Evolutionary conservation across 2,329 filamentous ascomycete genomes (phyloP), one percentile per base, ranked within the genome.

Genomic region (Shiraia sp.): DNA sequence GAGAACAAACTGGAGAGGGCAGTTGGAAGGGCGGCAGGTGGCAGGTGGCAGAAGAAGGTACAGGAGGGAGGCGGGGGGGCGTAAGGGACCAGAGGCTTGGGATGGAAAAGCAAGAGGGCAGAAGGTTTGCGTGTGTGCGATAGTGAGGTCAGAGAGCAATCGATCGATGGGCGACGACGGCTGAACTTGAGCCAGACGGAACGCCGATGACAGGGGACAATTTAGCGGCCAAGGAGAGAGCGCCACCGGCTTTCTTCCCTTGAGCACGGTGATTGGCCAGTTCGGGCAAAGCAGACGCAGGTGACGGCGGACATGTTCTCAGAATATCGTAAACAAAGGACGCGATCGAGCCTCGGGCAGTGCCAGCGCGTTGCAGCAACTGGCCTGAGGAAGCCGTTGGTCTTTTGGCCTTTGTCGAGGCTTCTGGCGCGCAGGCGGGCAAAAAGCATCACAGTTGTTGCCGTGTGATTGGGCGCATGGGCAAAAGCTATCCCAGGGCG

Each of bases 91-190:
- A 33, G 42, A 37, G 44, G 36, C 32, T 19, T 35, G 50, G 36
- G 40, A 40, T 32, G 40, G 34, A 29, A 45, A 29, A 40, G n/a
- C 28, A 30, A 40, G 41, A 39, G 36, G 32, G 34, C 41, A 42
- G 32, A 45, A 40, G 42, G 41, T 22, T 22, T 22, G 36, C 19
- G 40, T 42, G 28, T 36, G 19, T 36, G 41, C 43, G 33, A 30
- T 36, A 27, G 51, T 55, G 57, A 57, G 55, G 51, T 55, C 51
- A 60, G 53, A 56, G 53, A 22, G 19, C 19, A 45, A 34, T 33
- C 28, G 56, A 59, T 57, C 53, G 53, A 54, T 53, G 46, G 40
- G 34, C 43, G 47, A 43, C 44, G 42, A 45, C 36, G 33, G 35
- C 42, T 32, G 40, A 43, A 26, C 36, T 40, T 45, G 50, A 32